Evolutionary conservation across 441 rosid genomes (phyloP).

Genomic region (Hura crepitans): DNA sequence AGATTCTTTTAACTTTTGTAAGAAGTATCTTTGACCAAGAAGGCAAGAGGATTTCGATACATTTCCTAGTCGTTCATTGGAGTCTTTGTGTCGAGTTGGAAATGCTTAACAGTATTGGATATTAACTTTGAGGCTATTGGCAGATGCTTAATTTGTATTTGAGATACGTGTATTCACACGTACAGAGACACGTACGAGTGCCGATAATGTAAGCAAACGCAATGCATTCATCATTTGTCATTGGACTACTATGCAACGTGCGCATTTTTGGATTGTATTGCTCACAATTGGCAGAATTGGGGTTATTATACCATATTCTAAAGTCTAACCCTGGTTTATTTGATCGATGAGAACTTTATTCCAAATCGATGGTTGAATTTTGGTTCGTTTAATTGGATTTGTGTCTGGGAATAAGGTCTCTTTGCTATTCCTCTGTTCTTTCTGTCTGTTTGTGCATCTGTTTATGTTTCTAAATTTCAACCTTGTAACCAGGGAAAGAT

Average conservation of each 20-base stretch:
- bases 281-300: neutral
- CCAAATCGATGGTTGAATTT: neutral
- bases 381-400: neutral
- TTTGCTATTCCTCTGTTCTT: neutral
- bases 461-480: neutral
- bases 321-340: too few relatives aligned
- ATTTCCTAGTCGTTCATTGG: too few relatives aligned
- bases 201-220: neutral
- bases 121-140: too few relatives aligned
- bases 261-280: neutral
- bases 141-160: neutral
- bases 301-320: neutral
- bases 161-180: neutral
- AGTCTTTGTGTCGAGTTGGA: too few relatives aligned
- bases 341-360: neutral
- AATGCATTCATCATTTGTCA: neutral
- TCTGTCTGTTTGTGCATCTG: neutral
- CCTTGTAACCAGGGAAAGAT: constrained; percentile 14
- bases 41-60: too few relatives aligned
- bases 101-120: too few relatives aligned
- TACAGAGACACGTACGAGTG: too few relatives aligned
- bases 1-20: too few relatives aligned
- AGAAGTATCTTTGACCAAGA: too few relatives aligned
- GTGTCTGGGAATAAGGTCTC: neutral
- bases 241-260: neutral